Base-by-base conservation (phyloP, 345 rosid genomes). In the Moricandia moricandioides region DNA sequence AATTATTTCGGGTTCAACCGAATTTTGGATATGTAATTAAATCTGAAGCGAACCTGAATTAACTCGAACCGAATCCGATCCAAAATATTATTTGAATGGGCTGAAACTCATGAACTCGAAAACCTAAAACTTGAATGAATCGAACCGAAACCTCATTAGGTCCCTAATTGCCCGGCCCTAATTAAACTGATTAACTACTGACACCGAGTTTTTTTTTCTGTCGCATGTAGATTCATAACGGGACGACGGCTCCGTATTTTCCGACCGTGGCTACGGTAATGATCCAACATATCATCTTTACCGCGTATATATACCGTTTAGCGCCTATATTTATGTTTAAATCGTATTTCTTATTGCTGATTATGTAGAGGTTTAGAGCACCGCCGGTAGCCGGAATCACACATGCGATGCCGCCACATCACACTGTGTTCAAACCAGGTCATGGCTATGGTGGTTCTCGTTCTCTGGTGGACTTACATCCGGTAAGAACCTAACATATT, bases 341-440 rank as follows among this genome's bases (percentile, higher is more conserved):
- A 45, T 13, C 0, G 56, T 10, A 1, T 13, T 43, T 1, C 18
- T 16, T 52, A 49, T 7, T 65, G 51, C n/a, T 66, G 27, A 26
- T 47, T 29, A 39, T 65, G 43, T 65, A 86, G 97, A 84, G 90
- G 81, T 86, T 75, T 40, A 73, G 68, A 27, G 61, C 86, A n/a
- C 80, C 86, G 13, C 83, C 74, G 2, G 87, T 86, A 58, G 82
- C 85, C 0, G 94, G 96, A 6, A 73, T 91, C 12, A 89, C 87
- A 8, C 82, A 81, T 12, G 67, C 76, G 57, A 2, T 31, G 67
- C 75, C 54, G 12, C 71, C 75, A 29, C 79, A 63, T 30, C 79
- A 71, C 31, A 61, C 80, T 34, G 79, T 74, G 52, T 78, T 80
- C 74, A 84, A 85, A 85, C 80, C 72, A 35, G 54, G 26, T 71